A percentile compares a stretch with the other conserved stretches of the same genome.
Evolutionary conservation across 139 green algal species (phyloP).

Genomic region (Zygnema cylindricum): DNA sequence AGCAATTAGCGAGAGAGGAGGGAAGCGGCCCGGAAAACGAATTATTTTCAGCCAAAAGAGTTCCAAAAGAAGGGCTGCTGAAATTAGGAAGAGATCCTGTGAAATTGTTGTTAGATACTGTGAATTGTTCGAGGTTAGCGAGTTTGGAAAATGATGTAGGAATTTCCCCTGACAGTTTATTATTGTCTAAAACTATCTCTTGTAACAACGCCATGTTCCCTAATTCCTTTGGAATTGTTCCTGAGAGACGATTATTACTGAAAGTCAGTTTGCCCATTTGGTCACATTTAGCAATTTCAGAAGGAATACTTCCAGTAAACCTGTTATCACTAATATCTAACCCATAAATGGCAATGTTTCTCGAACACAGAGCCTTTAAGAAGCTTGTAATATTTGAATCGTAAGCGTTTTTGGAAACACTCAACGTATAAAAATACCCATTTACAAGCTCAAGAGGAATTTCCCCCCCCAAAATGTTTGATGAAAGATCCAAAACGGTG

Average conservation of each 20-base stretch:
- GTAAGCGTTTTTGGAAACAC: not conserved
- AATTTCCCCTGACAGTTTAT: constrained; percentile 31
- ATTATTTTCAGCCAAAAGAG: not conserved
- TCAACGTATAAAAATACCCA: not conserved
- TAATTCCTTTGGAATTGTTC: constrained; percentile 24
- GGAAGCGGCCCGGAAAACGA: not conserved
- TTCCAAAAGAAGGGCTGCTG: not conserved
- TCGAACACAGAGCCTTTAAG: not conserved
- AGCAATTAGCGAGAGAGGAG: not conserved
- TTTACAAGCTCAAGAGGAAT: not conserved
- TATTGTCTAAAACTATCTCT: not conserved
- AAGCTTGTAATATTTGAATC: not conserved
- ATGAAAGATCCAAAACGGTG: not conserved
- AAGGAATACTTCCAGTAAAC: constrained; percentile 6
- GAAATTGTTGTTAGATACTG: constrained; percentile 8
- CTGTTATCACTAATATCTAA: constrained; percentile 24
- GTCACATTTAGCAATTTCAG: not conserved
- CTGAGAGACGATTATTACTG: not conserved
- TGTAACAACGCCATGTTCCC: not conserved
- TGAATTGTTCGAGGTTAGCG: not conserved
- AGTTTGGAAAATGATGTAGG: constrained; percentile 12
- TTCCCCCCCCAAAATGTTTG: not conserved
- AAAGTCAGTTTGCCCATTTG: not conserved
- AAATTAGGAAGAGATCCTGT: not conserved
- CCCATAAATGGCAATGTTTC: not conserved